Conservation (phyloP, 75 land plant species). For the Pinus albicaulis region DNA sequence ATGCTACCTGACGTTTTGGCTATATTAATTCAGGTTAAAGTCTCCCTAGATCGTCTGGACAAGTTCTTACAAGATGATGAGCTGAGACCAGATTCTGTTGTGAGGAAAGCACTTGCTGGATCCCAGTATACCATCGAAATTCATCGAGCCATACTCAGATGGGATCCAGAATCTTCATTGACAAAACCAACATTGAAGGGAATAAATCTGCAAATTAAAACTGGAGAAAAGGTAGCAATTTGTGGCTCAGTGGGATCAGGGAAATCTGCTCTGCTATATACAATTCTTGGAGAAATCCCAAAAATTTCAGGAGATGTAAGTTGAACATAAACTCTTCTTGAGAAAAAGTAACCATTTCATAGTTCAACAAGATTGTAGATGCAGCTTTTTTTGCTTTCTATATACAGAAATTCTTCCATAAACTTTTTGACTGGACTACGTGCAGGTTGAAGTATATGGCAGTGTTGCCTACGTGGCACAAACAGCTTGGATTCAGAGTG, state of each 20-base stretch:
- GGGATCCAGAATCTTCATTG: conserved; percentile 40
- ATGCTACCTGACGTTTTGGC: conserved; percentile 68
- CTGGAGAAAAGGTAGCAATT: conserved; percentile 74
- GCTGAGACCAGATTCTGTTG: conserved; percentile 47
- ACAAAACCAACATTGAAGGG: conserved; percentile 42
- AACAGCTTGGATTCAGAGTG: conserved; percentile 83
- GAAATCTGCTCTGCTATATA: conserved; percentile 71
- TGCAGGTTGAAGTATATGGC: conserved; percentile 66
- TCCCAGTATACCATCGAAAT: conserved; percentile 50
- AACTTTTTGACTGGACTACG: conserved; percentile 14
- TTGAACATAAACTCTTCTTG: neutral
- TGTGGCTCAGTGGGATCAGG: conserved; percentile 87
- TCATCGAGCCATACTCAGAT: conserved; percentile 56
- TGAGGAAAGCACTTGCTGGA: conserved; percentile 33
- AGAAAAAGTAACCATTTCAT: neutral
- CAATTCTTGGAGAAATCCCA: conserved; percentile 80
- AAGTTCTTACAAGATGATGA: conserved; percentile 71
- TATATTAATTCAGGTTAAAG: conserved; percentile 56
- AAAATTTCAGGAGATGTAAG: conserved; percentile 68
- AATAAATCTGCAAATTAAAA: conserved; percentile 47
- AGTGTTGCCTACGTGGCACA: conserved; percentile 88
- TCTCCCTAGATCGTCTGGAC: conserved; percentile 69
- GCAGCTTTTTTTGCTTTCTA: neutral
- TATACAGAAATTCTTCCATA: neutral
- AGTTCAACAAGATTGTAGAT: neutral